A percentile compares a stretch with the other conserved stretches of the same genome.
phyloP scores from a whole-genome alignment of 2,329 filamentous ascomycete species.

The Fusarium armeniacum region DNA sequence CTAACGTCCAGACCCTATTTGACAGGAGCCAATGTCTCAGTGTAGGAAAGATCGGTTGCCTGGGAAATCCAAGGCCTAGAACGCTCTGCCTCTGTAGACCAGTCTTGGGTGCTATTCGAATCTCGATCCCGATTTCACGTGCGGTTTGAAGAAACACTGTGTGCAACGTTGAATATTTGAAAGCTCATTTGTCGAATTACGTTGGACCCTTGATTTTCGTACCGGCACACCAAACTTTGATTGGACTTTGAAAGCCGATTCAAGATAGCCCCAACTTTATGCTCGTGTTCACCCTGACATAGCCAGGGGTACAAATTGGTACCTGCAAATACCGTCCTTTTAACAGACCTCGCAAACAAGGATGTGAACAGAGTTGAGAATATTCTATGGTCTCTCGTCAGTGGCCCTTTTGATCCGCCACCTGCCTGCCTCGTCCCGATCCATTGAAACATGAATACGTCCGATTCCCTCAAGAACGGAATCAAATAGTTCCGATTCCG shows the following conservation, averaged over 20 bases:
- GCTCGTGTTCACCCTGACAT: background rate
- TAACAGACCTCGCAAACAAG: background rate
- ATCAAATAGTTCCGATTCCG: constrained; percentile 53
- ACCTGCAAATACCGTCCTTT: background rate
- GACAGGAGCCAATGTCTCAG: background rate
- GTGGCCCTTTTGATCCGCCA: constrained; percentile 56
- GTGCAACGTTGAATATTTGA: constrained; percentile 3
- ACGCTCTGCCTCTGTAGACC: constrained; percentile 1
- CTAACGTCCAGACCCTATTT: background rate
- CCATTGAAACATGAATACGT: constrained; percentile 55
- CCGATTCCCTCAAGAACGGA: constrained; percentile 57
- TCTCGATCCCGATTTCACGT: constrained; percentile 13
- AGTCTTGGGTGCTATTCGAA: constrained; percentile 3
- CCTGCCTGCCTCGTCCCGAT: constrained; percentile 56
- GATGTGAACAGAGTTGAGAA: background rate
- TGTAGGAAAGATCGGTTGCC: background rate
- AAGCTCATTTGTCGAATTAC: constrained; percentile 10
- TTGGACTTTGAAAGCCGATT: constrained; percentile 22
- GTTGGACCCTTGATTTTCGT: constrained; percentile 19
- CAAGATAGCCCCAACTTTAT: constrained; percentile 11
- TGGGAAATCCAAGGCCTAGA: background rate
- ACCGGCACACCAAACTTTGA: background rate
- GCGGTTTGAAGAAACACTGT: constrained; percentile 17
- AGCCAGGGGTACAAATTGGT: background rate
- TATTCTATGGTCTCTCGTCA: constrained; percentile 40